Percentiles rank a stretch among this genome's conserved stretches.
These are phyloP conservation scores for Clarkia xantiana DNA, from an alignment of 345 rosid species.

Conservation along the genomic window DNA sequence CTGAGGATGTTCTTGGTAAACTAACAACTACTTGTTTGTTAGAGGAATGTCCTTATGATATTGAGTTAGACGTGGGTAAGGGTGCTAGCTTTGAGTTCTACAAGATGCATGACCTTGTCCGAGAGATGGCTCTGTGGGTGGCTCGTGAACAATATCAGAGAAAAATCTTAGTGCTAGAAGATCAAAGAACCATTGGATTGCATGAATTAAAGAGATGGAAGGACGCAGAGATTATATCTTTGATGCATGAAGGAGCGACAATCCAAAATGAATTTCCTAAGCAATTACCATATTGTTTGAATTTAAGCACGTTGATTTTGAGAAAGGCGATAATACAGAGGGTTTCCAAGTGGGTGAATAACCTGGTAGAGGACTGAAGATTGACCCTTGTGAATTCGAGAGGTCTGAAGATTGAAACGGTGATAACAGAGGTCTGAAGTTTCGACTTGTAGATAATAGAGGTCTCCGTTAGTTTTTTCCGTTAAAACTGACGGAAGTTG, in stretches of 20 bases:
- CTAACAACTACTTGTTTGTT: conserved; percentile 13
- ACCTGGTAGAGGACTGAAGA: no score
- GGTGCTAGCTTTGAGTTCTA: no score
- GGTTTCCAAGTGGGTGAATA: no score
- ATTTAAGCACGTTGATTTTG: background rate
- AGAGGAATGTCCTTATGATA: conserved; percentile 2
- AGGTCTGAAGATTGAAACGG: no score
- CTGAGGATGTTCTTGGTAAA: conserved; percentile 2
- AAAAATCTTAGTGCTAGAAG: background rate
- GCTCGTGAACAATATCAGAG: background rate
- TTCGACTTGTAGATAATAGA: no score
- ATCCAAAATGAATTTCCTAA: background rate
- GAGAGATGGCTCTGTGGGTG: conserved; percentile 14
- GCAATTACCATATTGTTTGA: background rate
- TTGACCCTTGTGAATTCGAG: no score
- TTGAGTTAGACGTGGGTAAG: background rate
- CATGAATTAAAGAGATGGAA: background rate
- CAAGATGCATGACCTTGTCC: conserved; percentile 17
- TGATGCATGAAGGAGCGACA: background rate
- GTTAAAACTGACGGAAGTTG: no score
- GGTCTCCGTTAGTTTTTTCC: no score
- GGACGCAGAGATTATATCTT: background rate
- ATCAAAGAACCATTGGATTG: background rate
- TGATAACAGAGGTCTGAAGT: no score
- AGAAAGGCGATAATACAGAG: background rate